Base-by-base conservation (phyloP, 129 eudicot species). In the Oenanthe sinensis region DNA sequence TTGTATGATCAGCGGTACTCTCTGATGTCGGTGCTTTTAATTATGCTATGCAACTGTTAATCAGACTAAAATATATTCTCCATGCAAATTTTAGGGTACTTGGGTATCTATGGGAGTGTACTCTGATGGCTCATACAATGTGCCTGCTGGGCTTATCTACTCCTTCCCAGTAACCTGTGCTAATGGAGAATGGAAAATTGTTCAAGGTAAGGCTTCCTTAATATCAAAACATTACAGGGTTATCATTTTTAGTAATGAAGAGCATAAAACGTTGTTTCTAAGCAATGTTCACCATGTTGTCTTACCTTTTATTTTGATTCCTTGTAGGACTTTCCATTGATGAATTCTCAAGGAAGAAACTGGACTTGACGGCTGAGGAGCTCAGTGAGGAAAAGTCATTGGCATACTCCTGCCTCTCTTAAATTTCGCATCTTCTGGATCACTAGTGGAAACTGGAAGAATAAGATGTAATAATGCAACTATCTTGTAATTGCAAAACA, bases 81-180 rank as follows among this genome's bases (percentile, higher is more conserved):
- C 26, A 44, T 79, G 69, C 47, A 15, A 47, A 37, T 49, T 74
- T 22, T 78, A 96, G 99, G 99, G 97, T 39, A 96, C 97, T 73
- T 96, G 92, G 92, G 99, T 96, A 65, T 96, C 99, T 20, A 96
- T 96, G 99, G 99, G 99, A 87, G 99, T 96, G 36, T 96, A 92
- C 90, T 96, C 99, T 75, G 97, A 96, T 89, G 99, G 99, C 45
- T 96, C 99, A 60, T 96, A 96, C 96, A 85, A 89, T 60, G 97
- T 96, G 37, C 99, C 99, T 45, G 89, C 99, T 80, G 99, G 99
- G 60, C 93, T 96, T 69, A 96, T 96, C 74, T 96, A 96, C 79
- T 96, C 99, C 74, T 96, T 92, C 97, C 99, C 99, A 12, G 99
- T 96, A 47, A 96, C 97, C 36, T 96, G 99, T 81, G 88, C 86